A percentile compares a stretch with the other conserved stretches of the same genome.
phyloP scores from a whole-genome alignment of 2,329 filamentous ascomycete species.

The Coniochaeta sp. region DNA sequence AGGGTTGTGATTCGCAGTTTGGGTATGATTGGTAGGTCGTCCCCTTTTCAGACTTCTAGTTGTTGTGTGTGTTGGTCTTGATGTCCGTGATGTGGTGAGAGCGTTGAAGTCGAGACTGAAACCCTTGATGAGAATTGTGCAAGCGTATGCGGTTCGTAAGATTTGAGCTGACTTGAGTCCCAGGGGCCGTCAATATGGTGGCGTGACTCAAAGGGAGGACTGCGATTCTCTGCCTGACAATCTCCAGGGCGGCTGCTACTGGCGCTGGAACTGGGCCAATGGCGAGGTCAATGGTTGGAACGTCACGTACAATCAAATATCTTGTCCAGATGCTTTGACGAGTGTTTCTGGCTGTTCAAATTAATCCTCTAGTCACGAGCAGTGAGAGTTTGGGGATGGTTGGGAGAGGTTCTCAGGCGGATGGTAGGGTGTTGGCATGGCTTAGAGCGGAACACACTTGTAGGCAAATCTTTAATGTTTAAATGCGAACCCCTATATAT shows the following conservation, averaged over 20 bases:
- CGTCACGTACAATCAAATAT: constrained; percentile 9
- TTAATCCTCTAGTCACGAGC: background rate
- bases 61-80: background rate
- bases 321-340: constrained; percentile 9
- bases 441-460: no score
- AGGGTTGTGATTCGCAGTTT: constrained; percentile 8
- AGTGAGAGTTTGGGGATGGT: background rate
- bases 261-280: constrained; percentile 15
- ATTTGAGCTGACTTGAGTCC: background rate
- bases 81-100: background rate
- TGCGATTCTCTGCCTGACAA: constrained; percentile 11
- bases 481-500: no score
- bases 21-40: constrained; percentile 2
- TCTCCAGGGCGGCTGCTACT: constrained; percentile 14
- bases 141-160: background rate
- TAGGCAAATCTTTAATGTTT: no score
- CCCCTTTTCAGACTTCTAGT: background rate
- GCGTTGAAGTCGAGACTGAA: background rate
- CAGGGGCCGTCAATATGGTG: constrained; percentile 9
- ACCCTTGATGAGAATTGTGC: background rate
- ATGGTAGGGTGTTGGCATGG: no score
- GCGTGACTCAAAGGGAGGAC: constrained; percentile 7
- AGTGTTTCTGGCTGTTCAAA: constrained; percentile 10
- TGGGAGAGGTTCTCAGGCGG: no score
- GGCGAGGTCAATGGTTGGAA: constrained; percentile 14